These are phyloP conservation scores for Verticillium isaacii DNA, from an alignment of 2,329 filamentous ascomycete species.

Conservation along the genomic window DNA sequence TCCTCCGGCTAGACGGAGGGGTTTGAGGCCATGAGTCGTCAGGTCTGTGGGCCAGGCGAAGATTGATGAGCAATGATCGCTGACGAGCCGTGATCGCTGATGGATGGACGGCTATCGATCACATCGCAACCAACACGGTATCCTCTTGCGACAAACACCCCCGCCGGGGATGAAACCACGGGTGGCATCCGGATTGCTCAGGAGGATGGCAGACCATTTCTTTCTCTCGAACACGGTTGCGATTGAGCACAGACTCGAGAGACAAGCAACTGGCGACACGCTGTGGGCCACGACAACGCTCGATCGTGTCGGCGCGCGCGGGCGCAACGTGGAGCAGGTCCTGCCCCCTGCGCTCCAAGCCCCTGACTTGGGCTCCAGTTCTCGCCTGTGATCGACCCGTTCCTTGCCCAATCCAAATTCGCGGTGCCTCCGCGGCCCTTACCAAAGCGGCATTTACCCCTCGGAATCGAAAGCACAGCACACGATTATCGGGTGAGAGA, in stretches of 20 bases:
- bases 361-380: not conserved
- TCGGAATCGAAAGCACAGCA: not conserved
- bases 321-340: not conserved
- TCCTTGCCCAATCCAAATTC: not conserved
- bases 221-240: not conserved
- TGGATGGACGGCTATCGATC: not conserved
- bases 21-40: not conserved
- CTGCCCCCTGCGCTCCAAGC: not conserved
- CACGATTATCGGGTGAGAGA: not conserved
- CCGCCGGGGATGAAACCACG: constrained; percentile 12
- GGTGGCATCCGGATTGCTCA: constrained; percentile 7
- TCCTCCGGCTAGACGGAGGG: not conserved
- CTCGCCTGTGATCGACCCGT: not conserved
- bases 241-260: constrained; percentile 11
- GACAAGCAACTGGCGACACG: not conserved
- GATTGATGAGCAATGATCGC: not conserved
- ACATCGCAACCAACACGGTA: not conserved
- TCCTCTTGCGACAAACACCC: constrained; percentile 1
- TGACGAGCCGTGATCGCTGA: not conserved
- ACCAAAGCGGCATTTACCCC: not conserved
- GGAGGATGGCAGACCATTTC: not conserved
- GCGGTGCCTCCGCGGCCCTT: not conserved
- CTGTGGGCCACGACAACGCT: not conserved
- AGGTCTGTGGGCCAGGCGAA: not conserved
- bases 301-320: not conserved